Evolutionary conservation across 345 rosid genomes (phyloP).

Genomic region (Laguncularia racemosa): DNA sequence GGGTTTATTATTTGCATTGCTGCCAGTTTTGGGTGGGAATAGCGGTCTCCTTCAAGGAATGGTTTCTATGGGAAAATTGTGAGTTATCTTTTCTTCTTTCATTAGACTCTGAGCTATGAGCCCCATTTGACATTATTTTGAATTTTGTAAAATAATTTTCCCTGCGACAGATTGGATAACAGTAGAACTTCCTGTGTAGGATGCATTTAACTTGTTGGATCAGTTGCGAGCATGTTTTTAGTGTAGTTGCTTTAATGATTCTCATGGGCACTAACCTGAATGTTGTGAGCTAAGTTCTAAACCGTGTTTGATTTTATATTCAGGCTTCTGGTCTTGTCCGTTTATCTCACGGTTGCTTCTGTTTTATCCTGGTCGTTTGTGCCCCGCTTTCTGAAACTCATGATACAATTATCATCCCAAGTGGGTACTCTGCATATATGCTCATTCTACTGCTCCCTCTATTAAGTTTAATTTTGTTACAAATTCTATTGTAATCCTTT

Average conservation of each 20-base stretch:
- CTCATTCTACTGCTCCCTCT: slow-evolving; percentile 6
- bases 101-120: no score
- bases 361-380: slow-evolving; percentile 90
- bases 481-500: slow-evolving; percentile 7
- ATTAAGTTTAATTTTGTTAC: slow-evolving; percentile 4
- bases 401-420: slow-evolving; percentile 96
- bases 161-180: no score
- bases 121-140: no score
- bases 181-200: no score
- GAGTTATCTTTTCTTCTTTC: slow-evolving; percentile 17
- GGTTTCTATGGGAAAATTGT: slow-evolving; percentile 93
- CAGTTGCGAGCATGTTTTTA: no score
- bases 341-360: slow-evolving; percentile 71
- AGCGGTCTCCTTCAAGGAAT: slow-evolving; percentile 82
- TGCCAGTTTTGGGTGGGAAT: slow-evolving; percentile 94
- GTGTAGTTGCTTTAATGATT: no score
- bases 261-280: no score
- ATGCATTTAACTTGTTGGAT: no score
- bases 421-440: slow-evolving; percentile 34
- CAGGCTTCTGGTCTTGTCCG: slow-evolving; percentile 75
- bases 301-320: slow-evolving; percentile 10
- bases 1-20: slow-evolving; percentile 89
- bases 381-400: slow-evolving; percentile 91
- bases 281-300: slow-evolving; percentile 1
- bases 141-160: no score